Evolutionary conservation across 176 grass and related monocot genomes (phyloP).

Genomic region (Phyllostachys edulis): DNA sequence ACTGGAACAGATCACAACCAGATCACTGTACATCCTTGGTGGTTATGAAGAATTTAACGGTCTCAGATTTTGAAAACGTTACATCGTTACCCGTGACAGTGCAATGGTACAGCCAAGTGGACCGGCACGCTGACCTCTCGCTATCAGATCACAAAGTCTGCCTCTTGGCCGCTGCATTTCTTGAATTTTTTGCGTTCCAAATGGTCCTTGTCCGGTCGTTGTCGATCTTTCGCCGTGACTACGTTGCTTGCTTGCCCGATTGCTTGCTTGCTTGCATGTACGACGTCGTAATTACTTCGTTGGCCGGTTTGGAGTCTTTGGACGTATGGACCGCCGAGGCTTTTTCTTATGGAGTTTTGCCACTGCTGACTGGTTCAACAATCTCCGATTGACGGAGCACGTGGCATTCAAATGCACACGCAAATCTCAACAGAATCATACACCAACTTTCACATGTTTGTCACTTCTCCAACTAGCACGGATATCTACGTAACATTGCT

Average conservation of each 20-base stretch:
- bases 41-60: no score
- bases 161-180: background rate
- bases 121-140: constrained; percentile 22
- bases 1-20: no score
- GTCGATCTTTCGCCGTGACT: background rate
- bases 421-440: background rate
- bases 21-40: no score
- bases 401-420: background rate
- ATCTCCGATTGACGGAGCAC: background rate
- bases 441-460: background rate
- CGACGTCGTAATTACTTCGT: background rate
- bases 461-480: no score
- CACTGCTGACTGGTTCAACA: constrained; percentile 19
- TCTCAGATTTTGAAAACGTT: no score
- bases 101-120: constrained; percentile 15
- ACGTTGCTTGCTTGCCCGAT: background rate
- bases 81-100: no score
- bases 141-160: background rate
- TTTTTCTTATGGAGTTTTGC: background rate
- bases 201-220: background rate
- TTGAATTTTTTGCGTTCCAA: background rate
- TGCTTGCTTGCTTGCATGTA: background rate
- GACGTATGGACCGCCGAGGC: background rate
- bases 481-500: background rate
- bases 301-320: background rate